Percentiles rank a stretch among this genome's conserved stretches.
phyloP scores from a whole-genome alignment of 805 yeast genomes.

The Saccharomycopsis sp. region DNA sequence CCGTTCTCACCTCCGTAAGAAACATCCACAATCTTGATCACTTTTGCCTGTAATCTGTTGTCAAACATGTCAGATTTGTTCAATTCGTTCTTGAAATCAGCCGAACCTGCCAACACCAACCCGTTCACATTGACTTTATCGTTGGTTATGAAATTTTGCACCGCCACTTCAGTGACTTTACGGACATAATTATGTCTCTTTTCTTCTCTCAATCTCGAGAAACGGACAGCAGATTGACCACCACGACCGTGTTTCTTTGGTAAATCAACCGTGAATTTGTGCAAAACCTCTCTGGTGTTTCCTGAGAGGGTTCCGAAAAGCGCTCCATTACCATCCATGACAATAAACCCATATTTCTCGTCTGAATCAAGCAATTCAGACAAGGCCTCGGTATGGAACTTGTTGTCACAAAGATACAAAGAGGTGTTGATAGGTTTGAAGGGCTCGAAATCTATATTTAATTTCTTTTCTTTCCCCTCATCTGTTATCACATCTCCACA shows the following conservation, averaged over 20 bases:
- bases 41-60: conserved; percentile 76
- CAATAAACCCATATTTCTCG: conserved; percentile 93
- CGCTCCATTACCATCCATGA: conserved; percentile 99
- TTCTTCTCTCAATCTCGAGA: conserved; percentile 97
- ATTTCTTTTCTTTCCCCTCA: conserved; percentile 95
- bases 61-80: conserved; percentile 92
- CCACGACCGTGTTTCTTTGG: conserved; percentile 99
- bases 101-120: conserved; percentile 95
- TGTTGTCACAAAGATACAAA: conserved; percentile 90
- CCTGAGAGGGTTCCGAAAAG: conserved; percentile 93
- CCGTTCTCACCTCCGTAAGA: conserved; percentile 99
- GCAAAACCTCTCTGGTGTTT: conserved; percentile 92
- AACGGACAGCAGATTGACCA: conserved; percentile 99
- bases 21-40: conserved; percentile 89
- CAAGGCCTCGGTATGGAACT: conserved; percentile 95
- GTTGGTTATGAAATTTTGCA: conserved; percentile 89
- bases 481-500: conserved; percentile 98
- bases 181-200: conserved; percentile 98
- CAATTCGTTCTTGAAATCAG: conserved; percentile 95
- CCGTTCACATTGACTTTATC: conserved; percentile 95
- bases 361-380: conserved; percentile 91
- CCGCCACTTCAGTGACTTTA: conserved; percentile 97
- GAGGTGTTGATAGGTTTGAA: conserved; percentile 99
- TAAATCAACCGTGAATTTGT: conserved; percentile 92
- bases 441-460: conserved; percentile 96